Conservation (phyloP, 1,284 basidiomycete species). For the Cutaneotrichosporon cutaneum region DNA sequence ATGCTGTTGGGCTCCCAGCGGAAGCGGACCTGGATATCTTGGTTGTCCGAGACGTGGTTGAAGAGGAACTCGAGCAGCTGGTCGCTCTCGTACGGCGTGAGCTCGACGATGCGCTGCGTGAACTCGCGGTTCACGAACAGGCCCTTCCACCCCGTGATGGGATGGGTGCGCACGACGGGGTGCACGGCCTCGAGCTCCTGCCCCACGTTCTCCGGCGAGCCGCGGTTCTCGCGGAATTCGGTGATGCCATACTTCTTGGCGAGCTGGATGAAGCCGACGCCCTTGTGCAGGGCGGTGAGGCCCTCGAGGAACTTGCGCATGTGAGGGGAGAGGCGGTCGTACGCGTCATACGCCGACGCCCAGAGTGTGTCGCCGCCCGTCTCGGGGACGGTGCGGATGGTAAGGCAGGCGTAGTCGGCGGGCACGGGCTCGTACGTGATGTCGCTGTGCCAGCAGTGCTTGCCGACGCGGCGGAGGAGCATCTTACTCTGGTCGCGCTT, state of each 20-base stretch:
- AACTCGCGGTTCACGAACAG: constrained; percentile 64
- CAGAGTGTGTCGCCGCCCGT: constrained; percentile 55
- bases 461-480: constrained; percentile 4
- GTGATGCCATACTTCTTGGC: constrained; percentile 14
- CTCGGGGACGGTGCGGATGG: constrained; percentile 61
- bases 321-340: constrained; percentile 63
- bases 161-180: constrained; percentile 51
- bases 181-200: constrained; percentile 60
- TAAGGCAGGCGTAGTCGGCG: constrained; percentile 63
- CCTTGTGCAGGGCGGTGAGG: constrained; percentile 61
- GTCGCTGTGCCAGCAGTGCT: constrained; percentile 52
- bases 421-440: constrained; percentile 68
- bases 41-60: constrained; percentile 54
- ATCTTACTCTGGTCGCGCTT: constrained; percentile 6
- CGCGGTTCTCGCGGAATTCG: constrained; percentile 30
- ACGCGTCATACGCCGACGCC: constrained; percentile 62
- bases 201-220: constrained; percentile 61
- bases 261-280: constrained; percentile 58
- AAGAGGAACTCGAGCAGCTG: constrained; percentile 24
- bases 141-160: constrained; percentile 65
- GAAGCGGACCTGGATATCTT: constrained; percentile 64
- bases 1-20: constrained; percentile 50
- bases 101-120: constrained; percentile 61
- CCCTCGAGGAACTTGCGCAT: constrained; percentile 61
- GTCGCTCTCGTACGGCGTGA: constrained; percentile 61